phyloP scores from a whole-genome alignment of 2,329 filamentous ascomycete species.

The Verticillium tricorpus region DNA sequence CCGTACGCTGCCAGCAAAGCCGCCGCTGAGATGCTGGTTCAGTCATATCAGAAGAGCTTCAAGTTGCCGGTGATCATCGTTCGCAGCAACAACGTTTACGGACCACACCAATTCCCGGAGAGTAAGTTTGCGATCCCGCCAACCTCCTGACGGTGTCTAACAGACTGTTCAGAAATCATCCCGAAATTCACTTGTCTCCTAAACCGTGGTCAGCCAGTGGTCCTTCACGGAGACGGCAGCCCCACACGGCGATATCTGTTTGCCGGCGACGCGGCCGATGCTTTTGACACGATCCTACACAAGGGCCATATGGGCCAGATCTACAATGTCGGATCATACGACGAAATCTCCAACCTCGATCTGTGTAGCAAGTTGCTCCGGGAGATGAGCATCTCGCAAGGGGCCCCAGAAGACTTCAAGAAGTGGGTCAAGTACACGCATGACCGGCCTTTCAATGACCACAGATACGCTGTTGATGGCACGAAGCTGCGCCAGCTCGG shows the following conservation, averaged over 20 bases:
- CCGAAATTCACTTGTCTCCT: slow-evolving; percentile 75
- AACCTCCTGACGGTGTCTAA: slow-evolving; percentile 5
- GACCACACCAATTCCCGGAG: slow-evolving; percentile 78
- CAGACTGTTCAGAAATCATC: slow-evolving; percentile 62
- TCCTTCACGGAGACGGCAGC: slow-evolving; percentile 72
- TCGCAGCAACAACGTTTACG: slow-evolving; percentile 80
- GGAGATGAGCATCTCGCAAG: slow-evolving; percentile 53
- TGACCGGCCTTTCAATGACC: slow-evolving; percentile 76
- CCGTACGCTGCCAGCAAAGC: slow-evolving; percentile 79
- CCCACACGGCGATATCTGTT: slow-evolving; percentile 74
- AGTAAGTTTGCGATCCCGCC: slow-evolving; percentile 46
- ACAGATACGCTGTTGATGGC: slow-evolving; percentile 67
- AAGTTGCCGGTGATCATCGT: slow-evolving; percentile 76
- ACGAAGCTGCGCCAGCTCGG: slow-evolving; percentile 63
- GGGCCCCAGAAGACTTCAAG: slow-evolving; percentile 47
- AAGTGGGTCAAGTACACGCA: slow-evolving; percentile 70
- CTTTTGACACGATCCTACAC: slow-evolving; percentile 80
- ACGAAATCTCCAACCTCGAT: slow-evolving; percentile 71
- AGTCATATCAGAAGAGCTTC: slow-evolving; percentile 81
- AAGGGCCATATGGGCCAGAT: slow-evolving; percentile 68
- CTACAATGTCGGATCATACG: slow-evolving; percentile 77
- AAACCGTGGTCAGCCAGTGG: slow-evolving; percentile 59
- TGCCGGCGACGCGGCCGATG: slow-evolving; percentile 74
- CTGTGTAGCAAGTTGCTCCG: slow-evolving; percentile 62
- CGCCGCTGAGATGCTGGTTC: slow-evolving; percentile 80